Percentiles rank a stretch among this genome's conserved stretches.
Evolutionary conservation across 2,329 filamentous ascomycete genomes (phyloP).

Genomic region (Fusarium sp.): DNA sequence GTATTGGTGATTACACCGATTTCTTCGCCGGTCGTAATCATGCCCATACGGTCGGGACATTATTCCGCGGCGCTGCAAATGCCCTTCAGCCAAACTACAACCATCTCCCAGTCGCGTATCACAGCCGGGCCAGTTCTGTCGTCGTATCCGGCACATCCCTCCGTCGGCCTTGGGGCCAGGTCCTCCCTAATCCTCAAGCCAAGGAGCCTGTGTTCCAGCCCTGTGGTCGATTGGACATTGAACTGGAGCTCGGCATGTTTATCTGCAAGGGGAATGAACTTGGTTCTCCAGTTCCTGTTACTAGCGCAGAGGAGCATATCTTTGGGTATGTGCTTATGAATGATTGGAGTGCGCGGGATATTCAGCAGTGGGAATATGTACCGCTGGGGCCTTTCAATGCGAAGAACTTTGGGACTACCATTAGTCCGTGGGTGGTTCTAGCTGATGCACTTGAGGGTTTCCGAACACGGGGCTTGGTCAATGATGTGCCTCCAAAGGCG

Average conservation of each 20-base stretch:
- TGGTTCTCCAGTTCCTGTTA: constrained; percentile 73
- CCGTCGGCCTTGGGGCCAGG: constrained; percentile 79
- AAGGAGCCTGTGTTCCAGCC: constrained; percentile 68
- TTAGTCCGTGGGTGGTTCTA: constrained; percentile 74
- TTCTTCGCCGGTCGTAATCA: constrained; percentile 86
- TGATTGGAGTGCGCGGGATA: constrained; percentile 74
- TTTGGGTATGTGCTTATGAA: constrained; percentile 78
- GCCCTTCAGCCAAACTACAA: constrained; percentile 85
- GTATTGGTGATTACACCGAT: constrained; percentile 86
- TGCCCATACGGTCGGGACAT: constrained; percentile 75
- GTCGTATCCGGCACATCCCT: constrained; percentile 81
- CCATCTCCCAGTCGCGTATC: constrained; percentile 84
- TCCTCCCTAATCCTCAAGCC: constrained; percentile 65
- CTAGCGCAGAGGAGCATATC: constrained; percentile 75
- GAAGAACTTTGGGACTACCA: constrained; percentile 71
- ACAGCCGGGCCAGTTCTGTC: constrained; percentile 81
- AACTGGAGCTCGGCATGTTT: constrained; percentile 83
- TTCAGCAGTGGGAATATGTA: constrained; percentile 72
- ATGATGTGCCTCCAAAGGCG: constrained; percentile 51
- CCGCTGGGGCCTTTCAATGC: constrained; percentile 73
- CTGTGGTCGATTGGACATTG: constrained; percentile 75
- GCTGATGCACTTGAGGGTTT: constrained; percentile 65
- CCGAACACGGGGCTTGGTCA: constrained; percentile 43
- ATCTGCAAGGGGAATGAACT: constrained; percentile 75
- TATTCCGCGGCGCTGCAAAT: constrained; percentile 80